Base-by-base conservation (phyloP, 495 filamentous ascomycete species). In the Lasiosphaeria miniovina region DNA sequence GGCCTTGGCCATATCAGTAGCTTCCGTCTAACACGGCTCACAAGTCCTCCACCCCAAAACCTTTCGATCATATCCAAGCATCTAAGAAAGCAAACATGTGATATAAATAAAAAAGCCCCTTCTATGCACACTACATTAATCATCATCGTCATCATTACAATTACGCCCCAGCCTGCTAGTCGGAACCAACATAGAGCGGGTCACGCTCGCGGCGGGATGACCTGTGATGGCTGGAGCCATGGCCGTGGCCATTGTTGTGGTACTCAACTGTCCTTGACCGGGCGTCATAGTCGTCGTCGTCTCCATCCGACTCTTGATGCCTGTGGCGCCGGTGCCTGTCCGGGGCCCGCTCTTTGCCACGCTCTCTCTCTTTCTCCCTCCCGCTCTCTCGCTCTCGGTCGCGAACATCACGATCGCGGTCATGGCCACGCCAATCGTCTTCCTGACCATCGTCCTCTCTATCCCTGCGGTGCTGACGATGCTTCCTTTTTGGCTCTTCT, bases 381-480 rank as follows among this genome's bases (percentile, higher is more conserved):
- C 53, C 34, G 31, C 60, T 31, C 35, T 55, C 53, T 14, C 51
- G 49, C 10, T 63, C 61, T 54, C 59, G 4, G 35, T 62, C 61
- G 6, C 66, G 40, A 5, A 61, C 36, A 10, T 63, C 60, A 12
- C 51, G 67, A 36, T 54, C 58, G 14, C 58, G 57, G 4, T 70
- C 62, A 15, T 67, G 65, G 38, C 66, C 70, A 43, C 53, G 49
- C 10, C 67, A 60, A 6, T 59, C 60, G 12, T 70, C 68, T 32
- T 63, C 61, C 36, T 73, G 63, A 53, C 62, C 61, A 51, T 78
- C 74, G 35, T 65, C 68, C 14, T 76, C 72, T 40, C 49, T 49
- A 5, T 74, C 67, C 35, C 65, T 65, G 36, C 73, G 68, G 45
- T 66, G 71, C 6, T 68, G 71, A 10, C 65, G 70, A 32, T 61